Percentiles rank a stretch among this genome's conserved stretches.
These are phyloP conservation scores for Kitagawia praeruptora DNA, from an alignment of 129 eudicot genomes.

Conservation along the genomic window DNA sequence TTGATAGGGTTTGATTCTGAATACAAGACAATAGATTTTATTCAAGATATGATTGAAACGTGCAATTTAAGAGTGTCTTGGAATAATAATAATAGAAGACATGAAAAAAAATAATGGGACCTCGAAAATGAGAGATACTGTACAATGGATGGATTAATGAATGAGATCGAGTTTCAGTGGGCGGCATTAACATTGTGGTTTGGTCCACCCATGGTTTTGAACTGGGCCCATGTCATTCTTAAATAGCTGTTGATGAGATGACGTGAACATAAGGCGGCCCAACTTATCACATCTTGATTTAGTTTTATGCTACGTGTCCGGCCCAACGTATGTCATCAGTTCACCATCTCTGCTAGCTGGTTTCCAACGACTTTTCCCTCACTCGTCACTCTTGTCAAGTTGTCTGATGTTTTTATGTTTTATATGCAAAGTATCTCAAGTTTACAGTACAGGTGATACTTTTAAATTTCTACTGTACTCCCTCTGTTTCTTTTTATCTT, in stretches of 20 bases:
- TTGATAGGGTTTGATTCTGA: background rate
- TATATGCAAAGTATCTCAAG: too few relatives aligned
- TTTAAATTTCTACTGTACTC: too few relatives aligned
- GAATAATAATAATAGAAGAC: background rate
- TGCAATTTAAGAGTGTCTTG: constrained; percentile 3
- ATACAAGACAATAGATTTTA: background rate
- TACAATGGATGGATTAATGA: background rate
- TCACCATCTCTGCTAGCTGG: constrained; percentile 1
- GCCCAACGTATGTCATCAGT: background rate
- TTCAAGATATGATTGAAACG: background rate
- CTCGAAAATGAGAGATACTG: background rate
- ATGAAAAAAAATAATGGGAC: background rate
- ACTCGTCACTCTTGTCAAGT: background rate
- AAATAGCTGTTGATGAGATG: background rate
- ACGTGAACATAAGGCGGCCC: background rate
- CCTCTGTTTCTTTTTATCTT: too few relatives aligned
- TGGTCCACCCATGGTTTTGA: background rate
- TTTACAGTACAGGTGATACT: too few relatives aligned
- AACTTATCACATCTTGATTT: background rate
- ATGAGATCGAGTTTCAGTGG: background rate
- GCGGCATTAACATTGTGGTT: background rate
- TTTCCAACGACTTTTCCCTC: background rate
- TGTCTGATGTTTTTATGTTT: background rate
- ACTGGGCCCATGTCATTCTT: background rate
- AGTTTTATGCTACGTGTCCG: background rate